phyloP scores from a whole-genome alignment of 2,329 filamentous ascomycete genomes.

The Elsinoe australis region DNA sequence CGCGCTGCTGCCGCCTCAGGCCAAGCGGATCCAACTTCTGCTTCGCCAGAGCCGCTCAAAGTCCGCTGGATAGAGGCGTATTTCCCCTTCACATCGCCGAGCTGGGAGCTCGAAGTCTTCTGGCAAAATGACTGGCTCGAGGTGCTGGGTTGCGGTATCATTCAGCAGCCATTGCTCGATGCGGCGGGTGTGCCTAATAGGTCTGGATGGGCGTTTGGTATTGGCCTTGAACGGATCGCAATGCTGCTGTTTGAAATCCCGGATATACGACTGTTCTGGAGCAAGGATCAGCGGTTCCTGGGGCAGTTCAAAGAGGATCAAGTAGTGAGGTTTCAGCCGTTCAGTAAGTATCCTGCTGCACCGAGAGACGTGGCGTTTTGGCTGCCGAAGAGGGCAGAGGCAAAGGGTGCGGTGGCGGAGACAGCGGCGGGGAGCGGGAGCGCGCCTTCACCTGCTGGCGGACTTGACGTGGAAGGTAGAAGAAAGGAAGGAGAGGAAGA shows the following conservation, averaged over 20 bases:
- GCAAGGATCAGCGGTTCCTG: conserved; percentile 74
- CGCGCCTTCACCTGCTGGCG: conserved; percentile 29
- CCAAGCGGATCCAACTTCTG: conserved; percentile 39
- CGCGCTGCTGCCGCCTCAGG: conserved; percentile 58
- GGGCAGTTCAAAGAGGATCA: conserved; percentile 59
- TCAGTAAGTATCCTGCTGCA: conserved; percentile 84
- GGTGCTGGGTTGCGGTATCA: conserved; percentile 84
- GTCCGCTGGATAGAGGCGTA: conserved; percentile 95
- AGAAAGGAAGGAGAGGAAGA: conserved; percentile 18
- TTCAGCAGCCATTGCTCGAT: conserved; percentile 72
- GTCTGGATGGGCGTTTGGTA: conserved; percentile 90
- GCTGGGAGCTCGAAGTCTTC: conserved; percentile 92
- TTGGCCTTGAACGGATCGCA: conserved; percentile 88
- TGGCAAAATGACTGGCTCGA: conserved; percentile 95
- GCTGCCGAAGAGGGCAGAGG: conserved; percentile 44
- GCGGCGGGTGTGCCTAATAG: conserved; percentile 67
- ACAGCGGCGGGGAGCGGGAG: conserved; percentile 27
- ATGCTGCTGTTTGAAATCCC: conserved; percentile 97
- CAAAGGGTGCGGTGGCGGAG: conserved; percentile 25
- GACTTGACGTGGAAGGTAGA: conserved; percentile 26
- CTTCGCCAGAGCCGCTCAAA: conserved; percentile 51
- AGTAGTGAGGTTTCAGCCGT: conserved; percentile 65
- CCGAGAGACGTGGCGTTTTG: conserved; percentile 94
- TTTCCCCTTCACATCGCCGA: conserved; percentile 93
- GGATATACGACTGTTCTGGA: conserved; percentile 97